Evolutionary conservation across 2,329 filamentous ascomycete species (phyloP).

Genomic region (Fusarium palustre): DNA sequence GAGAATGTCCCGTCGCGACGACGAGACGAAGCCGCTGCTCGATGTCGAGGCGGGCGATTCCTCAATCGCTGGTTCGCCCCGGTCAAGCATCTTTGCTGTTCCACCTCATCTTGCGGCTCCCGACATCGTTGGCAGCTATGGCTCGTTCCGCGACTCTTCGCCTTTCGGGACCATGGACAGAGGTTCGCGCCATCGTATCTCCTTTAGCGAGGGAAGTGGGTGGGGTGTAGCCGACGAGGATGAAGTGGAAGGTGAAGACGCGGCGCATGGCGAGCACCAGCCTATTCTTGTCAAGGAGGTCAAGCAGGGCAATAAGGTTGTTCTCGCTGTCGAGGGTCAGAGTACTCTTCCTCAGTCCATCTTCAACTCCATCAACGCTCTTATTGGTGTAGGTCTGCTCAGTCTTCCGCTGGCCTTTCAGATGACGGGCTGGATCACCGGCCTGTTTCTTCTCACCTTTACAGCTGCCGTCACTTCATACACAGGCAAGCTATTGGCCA

Average conservation of each 20-base stretch:
- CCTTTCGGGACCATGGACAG: constrained; percentile 66
- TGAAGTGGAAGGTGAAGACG: constrained; percentile 45
- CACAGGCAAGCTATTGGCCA: constrained; percentile 85
- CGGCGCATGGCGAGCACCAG: constrained; percentile 70
- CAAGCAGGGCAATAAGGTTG: constrained; percentile 86
- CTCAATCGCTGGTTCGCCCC: constrained; percentile 45
- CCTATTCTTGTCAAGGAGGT: constrained; percentile 90
- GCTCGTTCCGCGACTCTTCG: constrained; percentile 59
- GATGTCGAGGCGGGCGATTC: constrained; percentile 57
- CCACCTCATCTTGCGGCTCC: constrained; percentile 74
- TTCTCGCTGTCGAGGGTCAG: constrained; percentile 88
- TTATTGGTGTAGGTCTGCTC: constrained; percentile 90
- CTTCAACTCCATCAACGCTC: constrained; percentile 94
- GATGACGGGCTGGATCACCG: constrained; percentile 89
- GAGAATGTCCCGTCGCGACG: constrained; percentile 52
- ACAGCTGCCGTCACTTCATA: constrained; percentile 84
- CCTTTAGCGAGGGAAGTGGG: constrained; percentile 58
- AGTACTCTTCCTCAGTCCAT: constrained; percentile 96
- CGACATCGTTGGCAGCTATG: constrained; percentile 78
- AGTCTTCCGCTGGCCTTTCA: constrained; percentile 89
- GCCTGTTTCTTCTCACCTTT: constrained; percentile 78
- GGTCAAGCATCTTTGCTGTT: constrained; percentile 64
- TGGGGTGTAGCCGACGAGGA: constrained; percentile 53
- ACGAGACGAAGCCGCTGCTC: constrained; percentile 62
- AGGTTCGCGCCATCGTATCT: constrained; percentile 54